Base-by-base conservation (phyloP, 768 basidiomycete genomes). In the Asterophora parasitica region DNA sequence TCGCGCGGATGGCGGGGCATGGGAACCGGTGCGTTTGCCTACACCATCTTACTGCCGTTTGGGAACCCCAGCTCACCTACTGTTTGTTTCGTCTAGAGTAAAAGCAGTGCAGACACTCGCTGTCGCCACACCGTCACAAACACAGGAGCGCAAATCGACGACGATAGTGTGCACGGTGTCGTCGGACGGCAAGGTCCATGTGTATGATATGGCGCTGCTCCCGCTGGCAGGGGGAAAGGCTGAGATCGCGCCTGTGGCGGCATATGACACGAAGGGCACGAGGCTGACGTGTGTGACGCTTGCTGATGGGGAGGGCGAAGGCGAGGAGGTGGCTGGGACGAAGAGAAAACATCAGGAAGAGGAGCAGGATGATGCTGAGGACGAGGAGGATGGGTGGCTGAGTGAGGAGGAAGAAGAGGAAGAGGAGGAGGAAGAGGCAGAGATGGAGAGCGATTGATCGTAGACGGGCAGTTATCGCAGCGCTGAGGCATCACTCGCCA, bases 181-280 rank as follows among this genome's bases (percentile, higher is more conserved):
- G 0, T 96, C 95, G 0, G 96, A 98, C 50, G 96, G 96, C 6
- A 80, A 81, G 49, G 78, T 93, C 47, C 78, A 82, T 53, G 59
- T 93, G 15, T 92, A 84, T 63, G 85, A 93, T 62, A 67, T 92
- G 47, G 73, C 76, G 1, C 58, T 64, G 5, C 57, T 87, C 3
- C 74, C 81, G 2, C 19, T 43, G 51, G 55, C 40, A 1, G 55
- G 48, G 13, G 53, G 46, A 2, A 66, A 51, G 15, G 61, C 57
- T 23, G 62, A 59, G 30, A 56, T 61, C 9, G 26, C 31, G 12
- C 58, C 58, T 1, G 49, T 53, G 40, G 60, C 53, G 15, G 46
- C 33, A 20, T 61, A 61, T 30, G 56, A 61, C 42, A 51, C 60
- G 0, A 59, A 61, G 17, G 58, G 58, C 32, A 61, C 60, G 17